Evolutionary conservation across 495 filamentous ascomycete species (phyloP).

Genomic region (Pseudoneurospora amorphoporcata): DNA sequence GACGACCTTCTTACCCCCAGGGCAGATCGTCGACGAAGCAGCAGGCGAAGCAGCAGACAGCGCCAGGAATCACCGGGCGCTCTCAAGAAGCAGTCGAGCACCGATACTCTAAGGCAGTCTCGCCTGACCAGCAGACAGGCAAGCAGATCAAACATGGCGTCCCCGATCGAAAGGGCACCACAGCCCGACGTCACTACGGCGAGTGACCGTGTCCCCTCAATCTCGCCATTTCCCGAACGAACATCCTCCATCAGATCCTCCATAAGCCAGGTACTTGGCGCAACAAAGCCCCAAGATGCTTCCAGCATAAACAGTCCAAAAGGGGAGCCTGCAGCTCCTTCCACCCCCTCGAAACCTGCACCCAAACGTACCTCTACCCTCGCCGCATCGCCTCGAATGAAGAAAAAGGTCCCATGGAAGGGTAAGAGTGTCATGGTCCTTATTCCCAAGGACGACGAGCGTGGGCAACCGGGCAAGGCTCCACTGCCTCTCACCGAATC

Average conservation of each 20-base stretch:
- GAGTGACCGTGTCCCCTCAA: conserved; percentile 16
- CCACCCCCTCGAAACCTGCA: conserved; percentile 23
- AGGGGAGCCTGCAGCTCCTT: conserved; percentile 31
- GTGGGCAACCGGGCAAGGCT: conserved; percentile 47
- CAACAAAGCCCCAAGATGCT: conserved; percentile 15
- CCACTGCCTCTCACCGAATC: conserved; percentile 48
- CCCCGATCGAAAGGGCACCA: conserved; percentile 20
- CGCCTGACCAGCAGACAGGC: conserved; percentile 35
- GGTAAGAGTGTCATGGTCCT: conserved; percentile 64
- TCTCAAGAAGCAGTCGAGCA: conserved; percentile 43
- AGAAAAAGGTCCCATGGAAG: conserved; percentile 54
- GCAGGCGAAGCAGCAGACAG: conserved; percentile 31
- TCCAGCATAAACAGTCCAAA: conserved; percentile 21
- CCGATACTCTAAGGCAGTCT: conserved; percentile 54
- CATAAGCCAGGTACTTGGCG: conserved; percentile 13
- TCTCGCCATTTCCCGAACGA: conserved; percentile 15
- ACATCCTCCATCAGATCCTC: not conserved
- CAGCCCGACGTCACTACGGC: conserved; percentile 16
- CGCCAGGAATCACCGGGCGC: conserved; percentile 29
- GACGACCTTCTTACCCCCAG: conserved; percentile 28
- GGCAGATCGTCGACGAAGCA: conserved; percentile 25
- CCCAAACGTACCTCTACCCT: conserved; percentile 14
- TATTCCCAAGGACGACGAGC: conserved; percentile 57
- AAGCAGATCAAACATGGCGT: conserved; percentile 25
- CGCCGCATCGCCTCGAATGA: conserved; percentile 33